A percentile compares a stretch with the other conserved stretches of the same genome.
phyloP scores from a whole-genome alignment of 805 yeast genomes.

The Ogataea henricii region DNA sequence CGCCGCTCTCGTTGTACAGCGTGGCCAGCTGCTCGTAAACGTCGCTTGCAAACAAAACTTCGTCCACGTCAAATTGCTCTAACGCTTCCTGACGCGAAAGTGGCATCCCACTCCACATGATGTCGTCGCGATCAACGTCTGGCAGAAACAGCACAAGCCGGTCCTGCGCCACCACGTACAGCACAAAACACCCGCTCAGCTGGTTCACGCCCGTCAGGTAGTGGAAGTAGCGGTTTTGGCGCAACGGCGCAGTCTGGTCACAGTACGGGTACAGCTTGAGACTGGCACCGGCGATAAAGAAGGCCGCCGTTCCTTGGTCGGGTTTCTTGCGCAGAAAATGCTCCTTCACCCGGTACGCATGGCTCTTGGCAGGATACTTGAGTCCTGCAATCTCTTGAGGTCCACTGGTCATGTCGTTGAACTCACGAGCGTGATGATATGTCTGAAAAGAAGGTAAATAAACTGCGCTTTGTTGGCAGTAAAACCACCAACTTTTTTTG shows the following conservation, averaged over 20 bases:
- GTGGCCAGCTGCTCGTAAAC: slow-evolving; percentile 40
- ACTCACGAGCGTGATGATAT: too few relatives aligned
- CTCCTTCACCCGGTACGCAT: slow-evolving; percentile 55
- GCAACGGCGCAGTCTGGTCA: slow-evolving; percentile 74
- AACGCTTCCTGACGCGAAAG: slow-evolving; percentile 64
- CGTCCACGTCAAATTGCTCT: slow-evolving; percentile 75
- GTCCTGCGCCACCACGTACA: slow-evolving; percentile 55
- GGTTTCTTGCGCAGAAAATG: slow-evolving; percentile 32
- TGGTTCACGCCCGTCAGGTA: slow-evolving; percentile 79
- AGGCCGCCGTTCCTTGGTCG: slow-evolving; percentile 19
- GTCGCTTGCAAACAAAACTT: slow-evolving; percentile 63
- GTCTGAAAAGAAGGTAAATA: too few relatives aligned
- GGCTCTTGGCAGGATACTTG: slow-evolving; percentile 84
- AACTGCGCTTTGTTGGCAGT: not conserved
- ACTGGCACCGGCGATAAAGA: slow-evolving; percentile 64
- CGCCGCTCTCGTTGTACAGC: slow-evolving; percentile 29
- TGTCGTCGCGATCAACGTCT: slow-evolving; percentile 80
- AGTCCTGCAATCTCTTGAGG: slow-evolving; percentile 27
- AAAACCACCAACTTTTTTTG: not conserved
- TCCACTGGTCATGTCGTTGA: slow-evolving; percentile 11
- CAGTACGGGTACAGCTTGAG: slow-evolving; percentile 67
- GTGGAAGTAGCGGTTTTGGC: slow-evolving; percentile 90
- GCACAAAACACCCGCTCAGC: slow-evolving; percentile 72
- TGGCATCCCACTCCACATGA: slow-evolving; percentile 97
- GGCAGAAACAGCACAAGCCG: slow-evolving; percentile 77